Evolutionary conservation across 192 early-diverging fungal species (phyloP), one percentile per base, ranked within the genome.

Genomic region (Coemansia sp.): DNA sequence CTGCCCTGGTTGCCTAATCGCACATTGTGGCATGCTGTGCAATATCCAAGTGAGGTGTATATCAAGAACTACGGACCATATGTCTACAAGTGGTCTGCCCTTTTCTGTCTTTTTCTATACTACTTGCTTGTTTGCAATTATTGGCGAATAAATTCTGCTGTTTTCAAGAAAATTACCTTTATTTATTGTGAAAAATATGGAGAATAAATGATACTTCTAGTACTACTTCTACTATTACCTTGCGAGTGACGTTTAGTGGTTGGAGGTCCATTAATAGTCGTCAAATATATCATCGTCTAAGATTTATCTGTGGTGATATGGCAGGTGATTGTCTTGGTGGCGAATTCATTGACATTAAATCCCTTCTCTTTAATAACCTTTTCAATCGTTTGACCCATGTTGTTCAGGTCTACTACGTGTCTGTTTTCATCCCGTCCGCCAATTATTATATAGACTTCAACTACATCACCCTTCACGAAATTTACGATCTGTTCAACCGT

Each of bases 1-100:
- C 92, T 59, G 86, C 92, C 79, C 86, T 94, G 60, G 89, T 94
- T 69, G 81, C 92, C 57, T 94, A 94, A 94, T 76, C 73, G 47
- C 68, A 49, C 46, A 6, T 8, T 49, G 19, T 49, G 46, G 46
- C 21, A 49, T 21, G n/a, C 46, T 49, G 46, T 21, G 46, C 46
- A 49, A 49, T 49, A 21, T 9, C n/a, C 46, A 49, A 49, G 46
- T 21, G 46, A 49, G 1, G 19, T 17, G 3, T 49, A 49, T 49
- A 9, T 49, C 46, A 49, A 49, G 46, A 19, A 19, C 1, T 19
- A 21, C 19, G 2, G 23, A 26, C n/a, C 19, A 21, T 21, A 19
- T 8, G n/a, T 49, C 46, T 19, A 49, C 46, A 49, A 49, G 46
- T 21, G 46, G 46, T 4, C 10, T 53, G 50, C 4, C 26, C 50